A percentile compares a stretch with the other conserved stretches of the same genome.
Conservation (phyloP, 108 stramenopile genomes). For the Bacterosira constricta region DNA sequence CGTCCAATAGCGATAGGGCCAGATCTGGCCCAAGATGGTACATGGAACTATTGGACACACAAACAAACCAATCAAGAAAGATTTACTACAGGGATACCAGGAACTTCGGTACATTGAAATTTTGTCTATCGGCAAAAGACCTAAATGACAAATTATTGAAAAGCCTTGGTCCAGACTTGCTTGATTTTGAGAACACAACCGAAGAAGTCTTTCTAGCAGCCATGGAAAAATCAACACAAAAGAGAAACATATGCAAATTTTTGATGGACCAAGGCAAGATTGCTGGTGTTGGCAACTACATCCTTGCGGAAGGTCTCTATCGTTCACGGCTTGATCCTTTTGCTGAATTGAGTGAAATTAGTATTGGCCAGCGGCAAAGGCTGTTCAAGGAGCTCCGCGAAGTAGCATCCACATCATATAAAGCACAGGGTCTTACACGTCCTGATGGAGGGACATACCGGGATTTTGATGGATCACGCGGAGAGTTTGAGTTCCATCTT, state of each 20-base stretch:
- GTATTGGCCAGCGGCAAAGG: conserved; percentile 28
- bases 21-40: conserved; percentile 64
- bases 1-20: conserved; percentile 34
- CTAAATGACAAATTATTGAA: conserved; percentile 67
- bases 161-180: conserved; percentile 76
- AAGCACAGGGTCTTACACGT: conserved; percentile 63
- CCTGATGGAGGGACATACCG: conserved; percentile 59
- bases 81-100: conserved; percentile 72
- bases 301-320: conserved; percentile 83
- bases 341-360: conserved; percentile 63
- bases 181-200: conserved; percentile 54
- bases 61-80: conserved; percentile 9
- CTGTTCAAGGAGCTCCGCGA: conserved; percentile 58
- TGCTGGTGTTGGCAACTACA: conserved; percentile 74
- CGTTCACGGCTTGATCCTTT: conserved; percentile 78
- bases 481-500: conserved; percentile 70
- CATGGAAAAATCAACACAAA: conserved; percentile 46
- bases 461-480: conserved; percentile 49
- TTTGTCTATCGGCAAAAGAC: conserved; percentile 65
- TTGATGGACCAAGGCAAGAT: conserved; percentile 81
- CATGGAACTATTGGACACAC: conserved; percentile 56
- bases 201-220: conserved; percentile 59
- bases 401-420: conserved; percentile 59
- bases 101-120: conserved; percentile 83
- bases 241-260: conserved; percentile 81